Percentiles rank a stretch among this genome's conserved stretches.
Conservation (phyloP, 805 yeast genomes). For the Candida khao-thaluensis region DNA sequence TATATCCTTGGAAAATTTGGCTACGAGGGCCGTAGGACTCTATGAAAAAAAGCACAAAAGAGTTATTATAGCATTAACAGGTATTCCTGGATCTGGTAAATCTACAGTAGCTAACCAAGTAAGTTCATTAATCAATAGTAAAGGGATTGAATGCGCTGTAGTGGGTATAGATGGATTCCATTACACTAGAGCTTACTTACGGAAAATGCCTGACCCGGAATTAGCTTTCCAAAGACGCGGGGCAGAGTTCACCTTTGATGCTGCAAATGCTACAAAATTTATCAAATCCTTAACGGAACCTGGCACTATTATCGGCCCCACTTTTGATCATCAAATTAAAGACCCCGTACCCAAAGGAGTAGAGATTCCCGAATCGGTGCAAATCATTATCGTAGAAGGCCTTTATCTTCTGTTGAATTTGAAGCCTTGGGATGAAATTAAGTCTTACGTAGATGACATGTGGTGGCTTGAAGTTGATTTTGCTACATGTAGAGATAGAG, state of each 20-base stretch:
- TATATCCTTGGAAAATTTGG: constrained; percentile 1
- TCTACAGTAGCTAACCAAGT: constrained; percentile 60
- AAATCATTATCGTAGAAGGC: constrained; percentile 73
- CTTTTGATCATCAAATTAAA: constrained; percentile 70
- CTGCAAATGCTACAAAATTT: constrained; percentile 32
- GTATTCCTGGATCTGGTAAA: constrained; percentile 87
- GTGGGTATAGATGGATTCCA: constrained; percentile 45
- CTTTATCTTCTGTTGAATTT: constrained; percentile 61
- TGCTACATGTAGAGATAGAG: constrained; percentile 50
- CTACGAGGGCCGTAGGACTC: constrained; percentile 4
- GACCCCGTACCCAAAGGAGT: constrained; percentile 67
- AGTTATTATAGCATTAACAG: constrained; percentile 61
- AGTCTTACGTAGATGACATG: constrained; percentile 36
- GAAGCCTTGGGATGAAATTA: constrained; percentile 58
- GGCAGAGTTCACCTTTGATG: constrained; percentile 83
- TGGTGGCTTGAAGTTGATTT: constrained; percentile 54
- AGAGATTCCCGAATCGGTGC: constrained; percentile 42
- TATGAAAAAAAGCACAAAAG: constrained; percentile 31
- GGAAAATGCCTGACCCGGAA: constrained; percentile 50
- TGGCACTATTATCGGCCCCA: constrained; percentile 54
- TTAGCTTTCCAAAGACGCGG: constrained; percentile 70
- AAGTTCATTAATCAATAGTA: constrained; percentile 23
- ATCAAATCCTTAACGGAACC: constrained; percentile 17
- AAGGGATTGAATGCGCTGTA: constrained; percentile 19
- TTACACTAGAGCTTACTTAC: constrained; percentile 29